Conservation (phyloP, 1,139 yeast genomes). For the Lodderomyces jiufengensis region DNA sequence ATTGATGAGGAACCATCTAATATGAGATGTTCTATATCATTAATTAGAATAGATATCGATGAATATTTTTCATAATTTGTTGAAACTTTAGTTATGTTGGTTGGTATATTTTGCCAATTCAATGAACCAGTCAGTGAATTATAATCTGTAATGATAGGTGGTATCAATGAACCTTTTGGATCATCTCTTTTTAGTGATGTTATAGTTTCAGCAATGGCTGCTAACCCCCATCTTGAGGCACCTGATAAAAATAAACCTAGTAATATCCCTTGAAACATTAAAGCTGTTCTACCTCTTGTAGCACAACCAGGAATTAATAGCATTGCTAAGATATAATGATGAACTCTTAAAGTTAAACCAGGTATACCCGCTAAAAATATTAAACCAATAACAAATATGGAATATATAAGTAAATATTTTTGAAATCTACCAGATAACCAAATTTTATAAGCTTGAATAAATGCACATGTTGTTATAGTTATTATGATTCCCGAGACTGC, state of each 20-base stretch:
- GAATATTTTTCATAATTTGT: conserved; percentile 21
- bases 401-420: conserved; percentile 53
- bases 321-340: conserved; percentile 84
- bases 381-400: conserved; percentile 43
- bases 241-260: conserved; percentile 83
- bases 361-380: conserved; percentile 52
- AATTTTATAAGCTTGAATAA: conserved; percentile 71
- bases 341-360: conserved; percentile 73
- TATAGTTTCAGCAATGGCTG: conserved; percentile 79
- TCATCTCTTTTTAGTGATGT: conserved; percentile 68
- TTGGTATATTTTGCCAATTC: conserved; percentile 27
- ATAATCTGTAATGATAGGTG: conserved; percentile 36
- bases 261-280: conserved; percentile 77
- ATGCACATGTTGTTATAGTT: conserved; percentile 49
- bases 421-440: conserved; percentile 78
- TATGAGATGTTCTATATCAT: conserved; percentile 74
- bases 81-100: conserved; percentile 4
- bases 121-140: conserved; percentile 29
- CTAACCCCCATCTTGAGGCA: conserved; percentile 89
- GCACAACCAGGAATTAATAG: conserved; percentile 83
- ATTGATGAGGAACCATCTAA: conserved; percentile 17
- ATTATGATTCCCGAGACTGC: conserved; percentile 55
- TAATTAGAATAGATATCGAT: conserved; percentile 63
- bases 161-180: conserved; percentile 59
- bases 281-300: conserved; percentile 67